phyloP scores from a whole-genome alignment of 202 grass and related monocot species.

The Musa balbisiana region DNA sequence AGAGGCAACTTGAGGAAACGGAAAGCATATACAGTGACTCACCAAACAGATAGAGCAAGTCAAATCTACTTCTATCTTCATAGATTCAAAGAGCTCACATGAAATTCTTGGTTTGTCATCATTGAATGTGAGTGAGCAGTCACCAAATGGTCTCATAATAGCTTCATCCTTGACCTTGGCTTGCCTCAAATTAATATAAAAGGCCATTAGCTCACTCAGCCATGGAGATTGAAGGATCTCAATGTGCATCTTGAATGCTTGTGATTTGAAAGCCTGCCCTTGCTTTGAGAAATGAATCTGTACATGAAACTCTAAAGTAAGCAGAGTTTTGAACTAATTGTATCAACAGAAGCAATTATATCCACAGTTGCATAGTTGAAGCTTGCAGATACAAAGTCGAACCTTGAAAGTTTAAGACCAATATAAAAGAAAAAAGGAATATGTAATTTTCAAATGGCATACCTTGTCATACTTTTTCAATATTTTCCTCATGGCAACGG shows the following conservation, averaged over 20 bases:
- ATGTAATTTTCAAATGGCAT: not conserved
- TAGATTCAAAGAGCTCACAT: constrained; percentile 66
- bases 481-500: constrained; percentile 80
- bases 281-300: constrained; percentile 90
- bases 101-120: constrained; percentile 61
- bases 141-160: constrained; percentile 54
- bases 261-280: constrained; percentile 79
- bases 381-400: not conserved
- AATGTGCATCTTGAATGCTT: constrained; percentile 74
- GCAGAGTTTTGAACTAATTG: not conserved
- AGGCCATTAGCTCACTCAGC: constrained; percentile 76
- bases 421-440: not conserved
- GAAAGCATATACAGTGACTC: constrained; percentile 7
- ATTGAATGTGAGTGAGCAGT: constrained; percentile 54
- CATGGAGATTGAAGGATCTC: constrained; percentile 94
- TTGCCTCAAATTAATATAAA: constrained; percentile 74
- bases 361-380: not conserved
- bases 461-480: constrained; percentile 95
- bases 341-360: not conserved
- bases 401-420: not conserved
- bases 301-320: constrained; percentile 11
- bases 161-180: constrained; percentile 34
- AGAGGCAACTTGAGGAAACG: not conserved
- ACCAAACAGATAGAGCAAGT: constrained; percentile 95
- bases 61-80: constrained; percentile 57